phyloP scores from a whole-genome alignment of 2,329 filamentous ascomycete species.

The Raffaelea ambrosiae region DNA sequence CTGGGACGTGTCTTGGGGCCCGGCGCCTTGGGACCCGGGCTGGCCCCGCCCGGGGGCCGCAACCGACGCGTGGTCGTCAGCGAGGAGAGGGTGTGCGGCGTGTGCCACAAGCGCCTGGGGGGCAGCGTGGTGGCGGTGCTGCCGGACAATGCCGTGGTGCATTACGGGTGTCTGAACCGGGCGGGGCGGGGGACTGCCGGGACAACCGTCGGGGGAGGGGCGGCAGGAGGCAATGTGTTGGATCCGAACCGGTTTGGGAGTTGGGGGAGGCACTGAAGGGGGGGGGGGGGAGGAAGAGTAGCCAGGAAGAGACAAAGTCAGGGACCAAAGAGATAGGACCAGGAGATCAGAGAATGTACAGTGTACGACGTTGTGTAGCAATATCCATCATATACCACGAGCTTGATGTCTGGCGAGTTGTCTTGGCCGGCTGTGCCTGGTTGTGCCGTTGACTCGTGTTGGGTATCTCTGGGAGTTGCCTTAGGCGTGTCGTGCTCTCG shows the following conservation, averaged over 20 bases:
- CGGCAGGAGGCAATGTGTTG: background rate
- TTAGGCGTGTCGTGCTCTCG: too few species aligned
- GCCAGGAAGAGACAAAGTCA: background rate
- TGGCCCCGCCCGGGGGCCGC: constrained; percentile 40
- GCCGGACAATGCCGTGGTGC: constrained; percentile 73
- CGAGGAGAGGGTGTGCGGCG: constrained; percentile 83
- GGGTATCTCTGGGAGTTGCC: too few species aligned
- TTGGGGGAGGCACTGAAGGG: background rate
- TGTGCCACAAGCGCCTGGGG: constrained; percentile 88
- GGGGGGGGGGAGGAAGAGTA: background rate
- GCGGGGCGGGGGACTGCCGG: constrained; percentile 23
- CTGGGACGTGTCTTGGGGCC: too few species aligned
- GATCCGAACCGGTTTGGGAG: background rate
- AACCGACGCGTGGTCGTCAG: constrained; percentile 67
- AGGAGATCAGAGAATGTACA: background rate
- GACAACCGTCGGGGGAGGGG: constrained; percentile 11
- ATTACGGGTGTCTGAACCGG: constrained; percentile 66
- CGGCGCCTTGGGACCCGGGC: too few species aligned
- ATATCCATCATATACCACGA: too few species aligned
- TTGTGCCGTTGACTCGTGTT: too few species aligned
- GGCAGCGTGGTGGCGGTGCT: constrained; percentile 87
- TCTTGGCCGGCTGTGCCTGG: too few species aligned
- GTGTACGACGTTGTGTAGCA: too few species aligned
- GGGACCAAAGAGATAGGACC: background rate
- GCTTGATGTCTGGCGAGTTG: too few species aligned